phyloP scores from a whole-genome alignment of 139 green algal genomes.

The Eudorina sp. region DNA sequence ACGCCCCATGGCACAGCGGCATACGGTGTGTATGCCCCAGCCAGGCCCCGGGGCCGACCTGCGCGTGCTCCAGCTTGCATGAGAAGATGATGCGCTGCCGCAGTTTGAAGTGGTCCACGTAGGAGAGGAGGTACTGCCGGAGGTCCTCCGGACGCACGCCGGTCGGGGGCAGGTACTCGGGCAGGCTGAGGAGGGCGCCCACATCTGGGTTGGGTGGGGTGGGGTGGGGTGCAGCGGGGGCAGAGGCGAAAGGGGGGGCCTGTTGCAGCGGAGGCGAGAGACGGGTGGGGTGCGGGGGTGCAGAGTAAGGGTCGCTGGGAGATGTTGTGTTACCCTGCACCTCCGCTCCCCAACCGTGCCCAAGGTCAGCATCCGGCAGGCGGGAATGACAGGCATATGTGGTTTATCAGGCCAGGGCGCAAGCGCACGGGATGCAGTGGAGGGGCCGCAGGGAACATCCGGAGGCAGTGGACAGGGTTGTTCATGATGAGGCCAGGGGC shows the following conservation, averaged over 20 bases:
- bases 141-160: not conserved
- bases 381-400: no score
- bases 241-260: not conserved
- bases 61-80: slow-evolving; percentile 41
- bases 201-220: not conserved
- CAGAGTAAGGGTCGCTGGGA: no score
- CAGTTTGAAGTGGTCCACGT: slow-evolving; percentile 25
- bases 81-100: slow-evolving; percentile 41
- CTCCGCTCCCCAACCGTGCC: no score
- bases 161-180: not conserved
- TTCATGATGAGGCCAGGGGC: no score
- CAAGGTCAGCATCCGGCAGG: no score
- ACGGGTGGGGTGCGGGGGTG: not conserved
- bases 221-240: not conserved
- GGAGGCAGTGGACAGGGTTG: no score
- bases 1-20: no score
- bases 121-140: slow-evolving; percentile 1
- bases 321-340: no score
- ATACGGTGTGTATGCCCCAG: no score
- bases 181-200: not conserved
- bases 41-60: not conserved
- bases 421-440: no score
- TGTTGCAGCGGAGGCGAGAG: not conserved
- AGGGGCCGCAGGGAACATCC: no score
- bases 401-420: no score